A percentile compares a stretch with the other conserved stretches of the same genome.
phyloP scores from a whole-genome alignment of 2,329 filamentous ascomycete species.

The Apiospora marii region DNA sequence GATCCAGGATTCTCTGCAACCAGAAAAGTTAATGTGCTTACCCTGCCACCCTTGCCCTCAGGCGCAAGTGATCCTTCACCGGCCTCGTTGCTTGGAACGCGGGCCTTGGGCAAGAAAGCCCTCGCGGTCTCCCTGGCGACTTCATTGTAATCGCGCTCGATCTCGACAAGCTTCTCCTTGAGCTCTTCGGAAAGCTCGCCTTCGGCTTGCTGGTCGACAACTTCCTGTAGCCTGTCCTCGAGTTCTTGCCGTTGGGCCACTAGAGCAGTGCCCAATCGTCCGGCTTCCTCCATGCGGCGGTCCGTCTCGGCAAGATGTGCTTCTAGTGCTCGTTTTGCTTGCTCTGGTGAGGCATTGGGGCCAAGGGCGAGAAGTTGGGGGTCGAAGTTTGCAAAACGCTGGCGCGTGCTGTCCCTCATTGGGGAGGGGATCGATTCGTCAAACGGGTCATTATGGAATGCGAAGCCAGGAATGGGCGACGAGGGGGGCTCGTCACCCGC shows the following conservation, averaged over 20 bases:
- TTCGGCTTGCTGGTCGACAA: constrained; percentile 79
- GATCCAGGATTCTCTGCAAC: background rate
- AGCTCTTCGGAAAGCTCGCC: constrained; percentile 84
- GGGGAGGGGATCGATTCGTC: constrained; percentile 54
- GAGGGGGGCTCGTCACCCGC: constrained; percentile 47
- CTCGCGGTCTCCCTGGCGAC: constrained; percentile 88
- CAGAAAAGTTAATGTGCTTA: constrained; percentile 45
- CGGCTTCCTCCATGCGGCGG: constrained; percentile 88
- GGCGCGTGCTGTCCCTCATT: constrained; percentile 49
- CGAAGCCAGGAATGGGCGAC: constrained; percentile 37
- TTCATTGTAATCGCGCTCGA: constrained; percentile 96
- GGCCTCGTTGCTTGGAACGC: constrained; percentile 75
- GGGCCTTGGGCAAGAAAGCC: constrained; percentile 85
- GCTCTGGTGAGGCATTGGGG: constrained; percentile 79
- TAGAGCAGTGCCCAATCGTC: constrained; percentile 82
- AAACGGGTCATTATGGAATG: constrained; percentile 63
- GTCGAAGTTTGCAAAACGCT: constrained; percentile 86
- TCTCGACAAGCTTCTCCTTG: constrained; percentile 80
- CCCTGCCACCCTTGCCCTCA: constrained; percentile 60
- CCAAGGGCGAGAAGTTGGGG: constrained; percentile 80
- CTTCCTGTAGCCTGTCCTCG: constrained; percentile 80
- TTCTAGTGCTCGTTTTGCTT: constrained; percentile 87
- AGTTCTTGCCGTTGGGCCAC: constrained; percentile 88
- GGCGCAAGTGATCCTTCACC: constrained; percentile 59
- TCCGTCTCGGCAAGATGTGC: constrained; percentile 94